phyloP scores from a whole-genome alignment of 2,329 filamentous ascomycete species.

The Pseudogymnoascus sp. region DNA sequence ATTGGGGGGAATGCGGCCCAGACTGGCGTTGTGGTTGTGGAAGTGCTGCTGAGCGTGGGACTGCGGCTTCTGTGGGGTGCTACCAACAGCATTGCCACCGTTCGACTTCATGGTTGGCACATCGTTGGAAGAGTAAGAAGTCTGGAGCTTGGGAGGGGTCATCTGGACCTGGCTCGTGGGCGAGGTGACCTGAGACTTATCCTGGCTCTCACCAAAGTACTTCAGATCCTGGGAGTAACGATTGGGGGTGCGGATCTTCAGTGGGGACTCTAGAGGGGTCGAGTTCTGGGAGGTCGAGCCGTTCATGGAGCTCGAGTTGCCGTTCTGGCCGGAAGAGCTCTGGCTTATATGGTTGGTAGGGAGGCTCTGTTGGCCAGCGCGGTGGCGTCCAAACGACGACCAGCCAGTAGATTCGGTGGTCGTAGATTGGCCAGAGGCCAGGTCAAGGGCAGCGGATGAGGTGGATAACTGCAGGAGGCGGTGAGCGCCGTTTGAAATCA shows the following conservation, averaged over 20 bases:
- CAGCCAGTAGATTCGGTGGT: slow-evolving; percentile 43
- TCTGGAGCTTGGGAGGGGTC: slow-evolving; percentile 66
- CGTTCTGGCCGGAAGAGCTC: slow-evolving; percentile 24
- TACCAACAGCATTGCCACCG: slow-evolving; percentile 18
- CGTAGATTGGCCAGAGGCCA: slow-evolving; percentile 62
- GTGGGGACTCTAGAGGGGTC: slow-evolving; percentile 37
- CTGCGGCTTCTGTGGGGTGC: slow-evolving; percentile 36
- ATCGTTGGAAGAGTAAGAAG: slow-evolving; percentile 86
- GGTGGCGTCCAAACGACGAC: slow-evolving; percentile 27
- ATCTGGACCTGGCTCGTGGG: slow-evolving; percentile 46
- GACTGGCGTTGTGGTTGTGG: slow-evolving; percentile 69
- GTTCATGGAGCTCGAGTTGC: slow-evolving; percentile 30
- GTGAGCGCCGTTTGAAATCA: slow-evolving; percentile 27
- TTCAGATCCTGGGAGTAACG: slow-evolving; percentile 53
- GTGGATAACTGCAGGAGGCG: slow-evolving; percentile 59
- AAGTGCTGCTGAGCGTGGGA: slow-evolving; percentile 50
- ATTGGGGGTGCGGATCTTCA: slow-evolving; percentile 40
- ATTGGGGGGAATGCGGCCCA: slow-evolving; percentile 68
- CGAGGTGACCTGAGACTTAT: slow-evolving; percentile 27
- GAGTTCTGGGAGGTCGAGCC: slow-evolving; percentile 26
- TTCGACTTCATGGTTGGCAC: slow-evolving; percentile 68
- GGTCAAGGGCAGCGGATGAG: slow-evolving; percentile 71
- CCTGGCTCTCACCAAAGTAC: slow-evolving; percentile 32
- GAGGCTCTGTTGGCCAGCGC: slow-evolving; percentile 36
- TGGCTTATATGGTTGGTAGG: slow-evolving; percentile 21